Base-by-base conservation (phyloP, 345 rosid species). In the Linum tenue region DNA sequence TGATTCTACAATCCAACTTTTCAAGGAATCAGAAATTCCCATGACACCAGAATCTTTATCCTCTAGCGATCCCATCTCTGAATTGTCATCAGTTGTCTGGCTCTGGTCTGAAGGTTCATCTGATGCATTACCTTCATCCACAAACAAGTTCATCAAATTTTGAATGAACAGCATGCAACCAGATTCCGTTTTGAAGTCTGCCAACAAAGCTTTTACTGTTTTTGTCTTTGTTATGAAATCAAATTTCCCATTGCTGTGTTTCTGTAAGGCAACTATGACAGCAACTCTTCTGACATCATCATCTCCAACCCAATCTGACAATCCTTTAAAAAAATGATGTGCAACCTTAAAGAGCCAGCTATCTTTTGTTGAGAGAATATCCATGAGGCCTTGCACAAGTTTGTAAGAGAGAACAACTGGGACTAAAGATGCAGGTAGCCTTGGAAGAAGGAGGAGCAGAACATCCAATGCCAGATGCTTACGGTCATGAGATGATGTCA, bases 71-170 rank as follows among this genome's bases (percentile, higher is more conserved):
- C 89, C 96, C 64, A 86, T 82, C 77, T 90, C 99, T 17, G 92
- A 89, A 73, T 91, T 94, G 64, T 95, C 99, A 83, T 95, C 99
- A 11, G 97, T 94, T 66, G 99, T 90, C 81, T 92, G 97, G 80
- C 97, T 94, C 81, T 90, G 99, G 81, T 90, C 99, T 39, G 97
- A 95, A 63, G 97, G 86, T 75, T 91, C 91, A 72, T 85, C 97
- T 12, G 90, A 80, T 68, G 77, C 73, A 69, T 81, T 82, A 56
- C 83, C 82, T 67, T 84, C 96, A 79, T 95, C 97, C 62, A 95
- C 83, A 73, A 94, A 95, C 85, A 95, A 74, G 81, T 82, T 70
- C 68, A 78, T 79, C 72, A 91, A 72, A 68, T 82, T 84, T 80
- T 89, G 87, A 66, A 91, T 83, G 74, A 91, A 95, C 35, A 91